Conservation (phyloP, 768 basidiomycete genomes). For the Boletellus sp. region DNA sequence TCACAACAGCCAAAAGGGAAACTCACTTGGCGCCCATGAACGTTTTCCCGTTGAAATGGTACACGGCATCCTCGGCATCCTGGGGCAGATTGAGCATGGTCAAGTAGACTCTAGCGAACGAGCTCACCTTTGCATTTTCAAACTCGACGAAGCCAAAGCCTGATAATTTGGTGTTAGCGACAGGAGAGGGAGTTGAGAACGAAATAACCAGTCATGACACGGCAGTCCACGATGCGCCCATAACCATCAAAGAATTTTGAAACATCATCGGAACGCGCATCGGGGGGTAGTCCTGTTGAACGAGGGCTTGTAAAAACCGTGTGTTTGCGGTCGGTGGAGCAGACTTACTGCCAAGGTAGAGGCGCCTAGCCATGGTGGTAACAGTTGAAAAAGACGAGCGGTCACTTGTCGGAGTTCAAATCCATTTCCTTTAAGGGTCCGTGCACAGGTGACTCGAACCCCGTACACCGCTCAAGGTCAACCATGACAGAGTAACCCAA, state of each 20-base stretch:
- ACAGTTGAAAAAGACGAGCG: slow-evolving; percentile 28
- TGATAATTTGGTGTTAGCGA: slow-evolving; percentile 31
- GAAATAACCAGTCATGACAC: slow-evolving; percentile 87
- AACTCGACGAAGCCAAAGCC: slow-evolving; percentile 98
- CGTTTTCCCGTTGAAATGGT: slow-evolving; percentile 79
- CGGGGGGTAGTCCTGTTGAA: slow-evolving; percentile 68
- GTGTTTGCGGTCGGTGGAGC: slow-evolving; percentile 4
- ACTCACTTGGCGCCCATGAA: slow-evolving; percentile 79
- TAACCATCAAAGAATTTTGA: slow-evolving; percentile 88
- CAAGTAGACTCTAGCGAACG: slow-evolving; percentile 1
- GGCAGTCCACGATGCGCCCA: slow-evolving; percentile 84
- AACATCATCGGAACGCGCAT: slow-evolving; percentile 80
- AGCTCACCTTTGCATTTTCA: slow-evolving; percentile 67
- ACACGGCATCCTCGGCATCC: slow-evolving; percentile 94
- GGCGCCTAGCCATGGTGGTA: slow-evolving; percentile 70
- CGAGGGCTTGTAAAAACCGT: not conserved
- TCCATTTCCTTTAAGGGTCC: slow-evolving; percentile 28
- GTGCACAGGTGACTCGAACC: slow-evolving; percentile 23
- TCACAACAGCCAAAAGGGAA: not conserved
- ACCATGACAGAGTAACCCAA: no score
- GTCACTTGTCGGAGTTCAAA: slow-evolving; percentile 32
- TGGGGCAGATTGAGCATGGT: slow-evolving; percentile 30
- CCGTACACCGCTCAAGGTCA: slow-evolving; percentile 11
- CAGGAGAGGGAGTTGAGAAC: not conserved
- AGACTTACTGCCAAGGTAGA: slow-evolving; percentile 78